Evolutionary conservation across 2,329 filamentous ascomycete species (phyloP), one percentile per base, ranked within the genome.

Genomic region (Aureobasidium sp.): DNA sequence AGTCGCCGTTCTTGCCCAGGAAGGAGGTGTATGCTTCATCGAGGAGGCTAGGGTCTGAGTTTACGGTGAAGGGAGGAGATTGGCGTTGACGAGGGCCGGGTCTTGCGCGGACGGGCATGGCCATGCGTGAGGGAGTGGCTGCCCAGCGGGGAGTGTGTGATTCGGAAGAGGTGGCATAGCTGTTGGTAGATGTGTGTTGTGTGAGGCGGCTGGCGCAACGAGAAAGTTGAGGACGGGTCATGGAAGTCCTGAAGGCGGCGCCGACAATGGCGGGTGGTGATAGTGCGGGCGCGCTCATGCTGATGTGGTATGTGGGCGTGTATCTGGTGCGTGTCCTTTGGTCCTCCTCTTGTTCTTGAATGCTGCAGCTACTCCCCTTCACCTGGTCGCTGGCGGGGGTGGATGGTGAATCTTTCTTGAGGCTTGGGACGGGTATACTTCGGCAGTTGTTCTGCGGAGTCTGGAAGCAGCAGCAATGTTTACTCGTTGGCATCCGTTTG

Each of bases 1-100:
- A 83, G 67, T 89, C 84, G 62, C 89, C 90, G 49, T 83, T 85
- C 50, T 79, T 79, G 6, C 92, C 93, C 61, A 97, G 77, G 67
- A 97, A 83, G 59, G 81, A 80, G 66, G 83, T 81, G 74, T 97
- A 96, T 74, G 91, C 88, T 53, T 83, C 79, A 72, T 97, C 88
- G 61, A 99, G 79, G 70, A 81, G 80, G 66, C 78, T 80, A 10
- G 90, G 89, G 70, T 92, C 85, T 25, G 83, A 81, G 75, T 97
- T 97, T 73, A 91, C 86, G 68, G 72, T 72, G 83, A 84, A 93
- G 76, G 80, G 64, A 68, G 72, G 59, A 77, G 83, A 69, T 79
- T 78, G 75, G 76, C 85, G 71, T 78, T 80, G 66, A 10, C 59
- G 59, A 25, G 53, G 53, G 10, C 36, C 45, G 76, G 81, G 76